Conservation (phyloP, 805 yeast genomes). For the Hermanozyma aechmeae region DNA sequence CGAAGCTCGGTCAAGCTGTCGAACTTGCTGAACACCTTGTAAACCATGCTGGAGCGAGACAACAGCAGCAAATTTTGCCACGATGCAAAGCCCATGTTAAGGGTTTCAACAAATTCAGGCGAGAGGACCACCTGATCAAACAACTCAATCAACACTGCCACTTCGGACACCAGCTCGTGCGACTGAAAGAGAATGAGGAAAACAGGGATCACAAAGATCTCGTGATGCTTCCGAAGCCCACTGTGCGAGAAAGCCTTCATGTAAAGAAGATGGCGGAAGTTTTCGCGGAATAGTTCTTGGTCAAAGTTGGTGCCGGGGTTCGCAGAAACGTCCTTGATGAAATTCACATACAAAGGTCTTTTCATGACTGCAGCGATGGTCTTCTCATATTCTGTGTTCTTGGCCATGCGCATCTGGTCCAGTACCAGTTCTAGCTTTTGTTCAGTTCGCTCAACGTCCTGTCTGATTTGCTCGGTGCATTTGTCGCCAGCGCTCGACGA, state of each 20-base stretch:
- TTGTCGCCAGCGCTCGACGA: constrained; percentile 7
- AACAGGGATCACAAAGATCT: constrained; percentile 28
- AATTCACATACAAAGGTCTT: constrained; percentile 22
- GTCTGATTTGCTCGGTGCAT: no score
- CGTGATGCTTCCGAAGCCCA: constrained; percentile 31
- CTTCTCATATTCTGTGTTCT: constrained; percentile 24
- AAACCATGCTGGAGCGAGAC: constrained; percentile 11
- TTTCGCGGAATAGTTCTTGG: constrained; percentile 10
- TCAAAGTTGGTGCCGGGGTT: constrained; percentile 8
- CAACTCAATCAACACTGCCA: constrained; percentile 23
- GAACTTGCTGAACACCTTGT: constrained; percentile 15
- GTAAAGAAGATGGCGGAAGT: constrained; percentile 24
- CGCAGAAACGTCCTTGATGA: constrained; percentile 5
- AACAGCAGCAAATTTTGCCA: constrained; percentile 19
- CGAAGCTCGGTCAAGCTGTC: constrained; percentile 22
- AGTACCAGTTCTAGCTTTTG: constrained; percentile 14
- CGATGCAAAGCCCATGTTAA: constrained; percentile 16
- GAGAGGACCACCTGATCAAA: constrained; percentile 23
- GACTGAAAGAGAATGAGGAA: constrained; percentile 21
- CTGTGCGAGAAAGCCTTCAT: constrained; percentile 27
- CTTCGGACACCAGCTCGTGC: constrained; percentile 13
- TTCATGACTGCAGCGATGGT: constrained; percentile 14
- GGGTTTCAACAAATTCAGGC: constrained; percentile 14
- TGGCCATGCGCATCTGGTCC: constrained; percentile 17
- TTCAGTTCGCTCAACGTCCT: constrained; percentile 12